These are phyloP conservation scores for Citrullus amarus DNA, from an alignment of 306 rosid genomes.

Conservation along the genomic window DNA sequence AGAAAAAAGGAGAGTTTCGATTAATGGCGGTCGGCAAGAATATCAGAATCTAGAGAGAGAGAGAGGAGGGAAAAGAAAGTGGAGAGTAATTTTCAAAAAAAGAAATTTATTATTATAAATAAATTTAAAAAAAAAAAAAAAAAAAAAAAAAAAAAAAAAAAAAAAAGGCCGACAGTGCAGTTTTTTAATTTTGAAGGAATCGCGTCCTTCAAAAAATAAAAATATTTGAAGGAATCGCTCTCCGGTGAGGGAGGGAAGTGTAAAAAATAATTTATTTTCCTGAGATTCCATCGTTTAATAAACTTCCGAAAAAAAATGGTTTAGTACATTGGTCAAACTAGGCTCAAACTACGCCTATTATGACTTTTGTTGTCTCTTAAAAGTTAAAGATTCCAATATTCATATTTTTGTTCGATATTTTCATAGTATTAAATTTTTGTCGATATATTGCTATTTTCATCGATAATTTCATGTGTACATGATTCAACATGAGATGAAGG, in stretches of 20 bases:
- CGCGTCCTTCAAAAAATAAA: background rate
- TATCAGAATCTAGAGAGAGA: constrained; percentile 11
- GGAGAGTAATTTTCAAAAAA: constrained; percentile 39
- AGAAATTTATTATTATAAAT: background rate
- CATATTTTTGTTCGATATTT: too few species aligned
- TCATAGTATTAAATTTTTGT: too few species aligned
- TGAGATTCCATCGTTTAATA: background rate
- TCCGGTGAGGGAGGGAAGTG: background rate
- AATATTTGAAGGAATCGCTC: background rate
- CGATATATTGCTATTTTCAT: too few species aligned
- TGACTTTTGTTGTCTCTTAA: too few species aligned
- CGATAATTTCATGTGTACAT: too few species aligned
- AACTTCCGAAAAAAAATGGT: background rate
- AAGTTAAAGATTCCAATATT: too few species aligned
- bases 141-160: background rate
- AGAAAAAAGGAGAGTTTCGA: constrained; percentile 13
- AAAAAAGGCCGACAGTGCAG: background rate
- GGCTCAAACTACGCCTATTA: too few species aligned
- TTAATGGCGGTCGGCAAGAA: constrained; percentile 16
- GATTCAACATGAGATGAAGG: too few species aligned
- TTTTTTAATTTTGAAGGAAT: background rate
- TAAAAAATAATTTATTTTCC: background rate
- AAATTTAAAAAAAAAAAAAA: background rate
- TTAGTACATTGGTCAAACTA: too few species aligned
- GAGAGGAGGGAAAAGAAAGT: constrained; percentile 42